phyloP scores from a whole-genome alignment of 2,329 filamentous ascomycete genomes.

The Aspergillus quadrilineatus region DNA sequence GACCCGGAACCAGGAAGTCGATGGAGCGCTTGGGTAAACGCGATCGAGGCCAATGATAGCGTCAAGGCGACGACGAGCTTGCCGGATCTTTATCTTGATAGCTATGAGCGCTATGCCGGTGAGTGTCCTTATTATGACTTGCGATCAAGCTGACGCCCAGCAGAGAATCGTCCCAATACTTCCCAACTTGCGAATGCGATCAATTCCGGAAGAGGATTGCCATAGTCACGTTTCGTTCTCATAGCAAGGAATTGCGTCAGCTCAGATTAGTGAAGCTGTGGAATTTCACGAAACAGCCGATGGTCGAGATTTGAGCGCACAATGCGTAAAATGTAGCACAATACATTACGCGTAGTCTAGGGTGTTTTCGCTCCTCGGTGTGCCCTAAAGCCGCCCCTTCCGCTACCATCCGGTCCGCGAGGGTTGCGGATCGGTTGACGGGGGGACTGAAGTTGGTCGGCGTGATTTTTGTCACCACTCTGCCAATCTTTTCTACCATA shows the following conservation, averaged over 20 bases:
- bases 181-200: slow-evolving; percentile 60
- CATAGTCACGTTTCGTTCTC: slow-evolving; percentile 30
- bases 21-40: slow-evolving; percentile 69
- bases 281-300: neutral
- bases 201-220: slow-evolving; percentile 56
- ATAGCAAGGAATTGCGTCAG: neutral
- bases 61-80: slow-evolving; percentile 67
- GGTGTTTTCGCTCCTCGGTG: slow-evolving; percentile 57
- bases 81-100: slow-evolving; percentile 66
- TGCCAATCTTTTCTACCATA: slow-evolving; percentile 44
- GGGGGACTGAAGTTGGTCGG: slow-evolving; percentile 30
- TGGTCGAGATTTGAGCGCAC: neutral
- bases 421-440: slow-evolving; percentile 70
- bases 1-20: slow-evolving; percentile 62
- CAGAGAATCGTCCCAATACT: slow-evolving; percentile 61
- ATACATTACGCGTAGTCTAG: slow-evolving; percentile 23
- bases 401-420: slow-evolving; percentile 73
- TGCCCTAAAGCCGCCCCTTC: slow-evolving; percentile 77
- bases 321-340: slow-evolving; percentile 3
- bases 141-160: slow-evolving; percentile 14
- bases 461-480: slow-evolving; percentile 40
- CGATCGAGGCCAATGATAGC: slow-evolving; percentile 63
- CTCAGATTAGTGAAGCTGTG: neutral
- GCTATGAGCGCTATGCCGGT: slow-evolving; percentile 63
- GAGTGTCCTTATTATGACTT: slow-evolving; percentile 26